Evolutionary conservation across 2,329 filamentous ascomycete genomes (phyloP), one percentile per base, ranked within the genome.

Genomic region (Colletotrichum sp.): DNA sequence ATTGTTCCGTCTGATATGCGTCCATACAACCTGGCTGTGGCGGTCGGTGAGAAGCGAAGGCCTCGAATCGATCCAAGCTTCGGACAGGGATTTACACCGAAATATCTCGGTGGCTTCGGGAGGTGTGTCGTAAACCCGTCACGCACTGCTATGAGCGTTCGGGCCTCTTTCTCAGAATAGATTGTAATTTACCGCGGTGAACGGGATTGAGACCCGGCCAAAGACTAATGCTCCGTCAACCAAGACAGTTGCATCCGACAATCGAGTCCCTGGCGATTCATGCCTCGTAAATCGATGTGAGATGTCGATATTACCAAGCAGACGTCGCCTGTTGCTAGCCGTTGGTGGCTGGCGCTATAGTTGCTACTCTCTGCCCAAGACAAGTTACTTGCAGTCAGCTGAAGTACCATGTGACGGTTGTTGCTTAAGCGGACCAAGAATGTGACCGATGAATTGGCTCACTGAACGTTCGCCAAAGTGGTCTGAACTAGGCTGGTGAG

Each of bases 51-150:
- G 59, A 74, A 65, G 74, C 74, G 68, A 52, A 21, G 48, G 36
- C 28, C 48, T 32, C n/a, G 16, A 6, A 12, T 16, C 48, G 74
- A 65, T 55, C 74, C 70, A 59, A 66, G 74, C 70, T 48, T 16
- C 15, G 6, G 43, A 34, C 74, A 76, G 52, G 70, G 70, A 59
- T 60, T 8, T 15, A 48, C 59, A 76, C 74, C 74, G 73, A 76
- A 73, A 59, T 48, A 64, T 68, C 57, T 69, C 70, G 48, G 70
- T 74, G 64, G 63, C 74, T 28, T 55, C 34, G 32, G 70, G 66
- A 39, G 63, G 39, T 61, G 36, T 26, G 32, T 57, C 26, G 39
- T 26, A 30, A 52, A 60, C 34, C 34, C 61, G 13, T 48, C 21
- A 55, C 48, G 52, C 55, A 59, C 26, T 72, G 63, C 55, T 28